Conservation (phyloP, 768 basidiomycete species). For the Rhodocollybia butyracea region DNA sequence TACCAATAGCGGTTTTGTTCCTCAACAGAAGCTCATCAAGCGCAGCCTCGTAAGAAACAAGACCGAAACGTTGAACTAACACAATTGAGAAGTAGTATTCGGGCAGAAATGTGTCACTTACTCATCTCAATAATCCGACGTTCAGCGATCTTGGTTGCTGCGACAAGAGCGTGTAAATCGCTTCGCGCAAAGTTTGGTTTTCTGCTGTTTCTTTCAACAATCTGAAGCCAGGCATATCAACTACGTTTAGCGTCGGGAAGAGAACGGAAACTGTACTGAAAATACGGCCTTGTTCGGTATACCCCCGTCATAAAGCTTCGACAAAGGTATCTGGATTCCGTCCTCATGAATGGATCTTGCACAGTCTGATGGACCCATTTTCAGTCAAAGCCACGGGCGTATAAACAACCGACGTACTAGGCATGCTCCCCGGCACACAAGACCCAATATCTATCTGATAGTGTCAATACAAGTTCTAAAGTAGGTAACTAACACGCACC, state of each 20-base stretch:
- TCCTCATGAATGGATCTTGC: constrained; percentile 23
- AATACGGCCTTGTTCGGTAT: constrained; percentile 22
- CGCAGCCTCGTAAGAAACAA: constrained; percentile 19
- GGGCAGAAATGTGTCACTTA: background rate
- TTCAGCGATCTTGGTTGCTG: constrained; percentile 23
- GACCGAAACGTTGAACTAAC: constrained; percentile 21
- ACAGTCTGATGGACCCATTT: constrained; percentile 6
- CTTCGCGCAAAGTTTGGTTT: constrained; percentile 26
- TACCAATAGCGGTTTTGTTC: constrained; percentile 24
- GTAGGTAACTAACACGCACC: constrained; percentile 1
- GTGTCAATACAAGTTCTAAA: constrained; percentile 5
- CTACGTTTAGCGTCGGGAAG: background rate
- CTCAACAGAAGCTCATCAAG: constrained; percentile 22
- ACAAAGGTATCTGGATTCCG: constrained; percentile 26
- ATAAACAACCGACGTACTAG: constrained; percentile 6
- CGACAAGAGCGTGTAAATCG: constrained; percentile 26
- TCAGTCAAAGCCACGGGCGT: background rate
- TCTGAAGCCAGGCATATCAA: background rate
- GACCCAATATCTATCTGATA: constrained; percentile 17
- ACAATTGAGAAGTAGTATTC: background rate
- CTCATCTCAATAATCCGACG: constrained; percentile 11
- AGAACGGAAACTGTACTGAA: constrained; percentile 10
- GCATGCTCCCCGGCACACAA: constrained; percentile 20
- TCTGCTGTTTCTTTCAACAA: constrained; percentile 21
- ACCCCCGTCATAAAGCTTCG: constrained; percentile 23